phyloP scores from a whole-genome alignment of 2,329 filamentous ascomycete genomes.

The Sphaceloma murrayae region DNA sequence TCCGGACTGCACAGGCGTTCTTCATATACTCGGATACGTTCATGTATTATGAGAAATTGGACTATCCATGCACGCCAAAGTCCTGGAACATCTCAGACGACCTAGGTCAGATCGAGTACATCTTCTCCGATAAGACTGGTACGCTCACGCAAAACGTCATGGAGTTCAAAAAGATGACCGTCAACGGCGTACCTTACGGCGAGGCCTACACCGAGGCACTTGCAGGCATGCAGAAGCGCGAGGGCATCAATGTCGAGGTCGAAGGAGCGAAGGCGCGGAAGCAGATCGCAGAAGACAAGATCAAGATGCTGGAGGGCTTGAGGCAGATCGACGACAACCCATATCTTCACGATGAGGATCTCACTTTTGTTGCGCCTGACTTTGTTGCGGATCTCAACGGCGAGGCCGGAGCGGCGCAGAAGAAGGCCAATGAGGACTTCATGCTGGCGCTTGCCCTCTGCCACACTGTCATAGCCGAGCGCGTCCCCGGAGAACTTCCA shows the following conservation, averaged over 20 bases:
- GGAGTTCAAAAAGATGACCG: constrained; percentile 98
- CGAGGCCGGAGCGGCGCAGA: constrained; percentile 65
- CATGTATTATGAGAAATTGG: constrained; percentile 95
- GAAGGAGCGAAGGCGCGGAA: constrained; percentile 62
- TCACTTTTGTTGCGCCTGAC: constrained; percentile 88
- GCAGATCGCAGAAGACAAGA: constrained; percentile 71
- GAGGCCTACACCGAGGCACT: constrained; percentile 97
- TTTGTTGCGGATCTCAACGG: constrained; percentile 77
- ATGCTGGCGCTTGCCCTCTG: constrained; percentile 95
- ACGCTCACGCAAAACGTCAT: constrained; percentile 88
- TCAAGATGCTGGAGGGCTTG: constrained; percentile 61
- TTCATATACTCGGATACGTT: constrained; percentile 94
- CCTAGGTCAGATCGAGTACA: constrained; percentile 95
- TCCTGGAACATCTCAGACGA: constrained; percentile 99
- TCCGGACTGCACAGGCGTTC: constrained; percentile 82
- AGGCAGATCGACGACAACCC: constrained; percentile 77
- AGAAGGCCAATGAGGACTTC: constrained; percentile 70
- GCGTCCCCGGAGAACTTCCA: constrained; percentile 77
- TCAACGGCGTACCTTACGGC: constrained; percentile 93
- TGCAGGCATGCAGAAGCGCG: constrained; percentile 85
- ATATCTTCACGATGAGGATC: constrained; percentile 76
- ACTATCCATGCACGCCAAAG: constrained; percentile 92
- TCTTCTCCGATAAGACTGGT: constrained; percentile 92
- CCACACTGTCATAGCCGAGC: constrained; percentile 90
- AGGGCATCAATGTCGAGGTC: constrained; percentile 76